A percentile compares a stretch with the other conserved stretches of the same genome.
These are phyloP conservation scores for Aureobasidium subglaciale DNA, from an alignment of 2,329 filamentous ascomycete species.

Conservation along the genomic window DNA sequence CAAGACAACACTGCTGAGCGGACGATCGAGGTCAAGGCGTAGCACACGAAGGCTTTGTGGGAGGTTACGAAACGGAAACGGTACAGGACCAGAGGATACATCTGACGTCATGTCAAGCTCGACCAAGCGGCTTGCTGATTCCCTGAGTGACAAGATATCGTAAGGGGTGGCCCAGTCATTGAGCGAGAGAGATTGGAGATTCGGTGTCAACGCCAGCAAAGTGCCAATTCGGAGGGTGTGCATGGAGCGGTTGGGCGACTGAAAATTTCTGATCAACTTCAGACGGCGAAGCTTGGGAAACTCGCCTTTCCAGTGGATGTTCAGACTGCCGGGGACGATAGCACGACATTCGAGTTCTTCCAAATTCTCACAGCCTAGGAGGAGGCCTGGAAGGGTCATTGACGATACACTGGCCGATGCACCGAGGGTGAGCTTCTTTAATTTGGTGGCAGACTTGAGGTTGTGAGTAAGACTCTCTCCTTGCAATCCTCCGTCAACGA, in stretches of 20 bases:
- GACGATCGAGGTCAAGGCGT: neutral
- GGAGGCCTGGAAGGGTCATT: neutral
- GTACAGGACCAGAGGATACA: neutral
- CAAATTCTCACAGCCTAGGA: conserved; percentile 5
- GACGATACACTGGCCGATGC: neutral
- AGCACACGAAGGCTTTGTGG: neutral
- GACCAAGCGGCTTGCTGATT: neutral
- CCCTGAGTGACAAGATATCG: neutral
- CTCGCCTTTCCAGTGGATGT: conserved; percentile 9
- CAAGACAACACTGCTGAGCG: neutral
- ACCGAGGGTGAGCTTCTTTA: conserved; percentile 13
- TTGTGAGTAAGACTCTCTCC: conserved; percentile 3
- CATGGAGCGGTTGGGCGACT: neutral
- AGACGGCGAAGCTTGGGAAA: conserved; percentile 7
- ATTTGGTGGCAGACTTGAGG: conserved; percentile 13
- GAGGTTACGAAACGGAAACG: neutral
- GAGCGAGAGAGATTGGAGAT: conserved; percentile 5
- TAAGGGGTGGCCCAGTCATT: conserved; percentile 2
- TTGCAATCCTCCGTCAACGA: conserved; percentile 21
- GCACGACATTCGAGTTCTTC: neutral
- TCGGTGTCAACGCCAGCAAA: neutral
- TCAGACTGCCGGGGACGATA: neutral
- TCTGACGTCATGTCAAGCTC: conserved; percentile 5
- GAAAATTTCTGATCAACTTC: neutral
- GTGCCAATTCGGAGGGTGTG: neutral